These are phyloP conservation scores for Tolypocladium paradoxum DNA, from an alignment of 2,329 filamentous ascomycete species.

Conservation along the genomic window DNA sequence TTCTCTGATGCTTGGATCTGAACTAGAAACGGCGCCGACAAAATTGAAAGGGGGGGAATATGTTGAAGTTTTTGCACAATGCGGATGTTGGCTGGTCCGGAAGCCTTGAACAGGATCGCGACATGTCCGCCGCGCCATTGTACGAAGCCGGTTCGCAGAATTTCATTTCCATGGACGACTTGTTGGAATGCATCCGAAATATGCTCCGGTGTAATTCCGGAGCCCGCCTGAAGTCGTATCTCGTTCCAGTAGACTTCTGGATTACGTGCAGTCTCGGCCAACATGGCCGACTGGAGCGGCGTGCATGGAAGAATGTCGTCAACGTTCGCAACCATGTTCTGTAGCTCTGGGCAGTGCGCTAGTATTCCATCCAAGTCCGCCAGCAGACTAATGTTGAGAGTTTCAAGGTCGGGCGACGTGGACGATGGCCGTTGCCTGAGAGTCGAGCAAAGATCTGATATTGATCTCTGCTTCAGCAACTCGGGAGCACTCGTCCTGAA, in stretches of 20 bases:
- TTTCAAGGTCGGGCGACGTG: neutral
- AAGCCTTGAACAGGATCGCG: constrained; percentile 46
- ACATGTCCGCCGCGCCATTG: constrained; percentile 29
- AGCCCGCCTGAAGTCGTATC: constrained; percentile 51
- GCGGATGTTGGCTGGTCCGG: constrained; percentile 32
- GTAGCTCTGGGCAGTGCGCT: constrained; percentile 6
- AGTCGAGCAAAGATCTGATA: constrained; percentile 18
- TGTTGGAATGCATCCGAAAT: constrained; percentile 38
- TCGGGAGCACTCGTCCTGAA: constrained; percentile 46
- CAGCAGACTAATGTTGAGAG: constrained; percentile 8
- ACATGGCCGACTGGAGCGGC: constrained; percentile 67
- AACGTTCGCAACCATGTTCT: constrained; percentile 13
- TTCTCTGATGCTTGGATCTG: constrained; percentile 31
- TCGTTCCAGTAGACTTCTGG: constrained; percentile 65
- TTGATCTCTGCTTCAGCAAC: constrained; percentile 46
- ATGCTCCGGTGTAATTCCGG: constrained; percentile 18
- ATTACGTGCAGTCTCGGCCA: constrained; percentile 57
- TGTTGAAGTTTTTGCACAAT: constrained; percentile 25
- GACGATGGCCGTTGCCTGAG: neutral
- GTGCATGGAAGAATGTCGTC: constrained; percentile 52
- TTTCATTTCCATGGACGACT: constrained; percentile 46
- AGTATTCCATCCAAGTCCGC: constrained; percentile 9
- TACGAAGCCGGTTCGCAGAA: constrained; percentile 65
- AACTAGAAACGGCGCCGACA: constrained; percentile 50
- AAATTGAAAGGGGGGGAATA: constrained; percentile 27